Conservation (phyloP, 768 basidiomycete genomes). For the Amanita phalloides region DNA sequence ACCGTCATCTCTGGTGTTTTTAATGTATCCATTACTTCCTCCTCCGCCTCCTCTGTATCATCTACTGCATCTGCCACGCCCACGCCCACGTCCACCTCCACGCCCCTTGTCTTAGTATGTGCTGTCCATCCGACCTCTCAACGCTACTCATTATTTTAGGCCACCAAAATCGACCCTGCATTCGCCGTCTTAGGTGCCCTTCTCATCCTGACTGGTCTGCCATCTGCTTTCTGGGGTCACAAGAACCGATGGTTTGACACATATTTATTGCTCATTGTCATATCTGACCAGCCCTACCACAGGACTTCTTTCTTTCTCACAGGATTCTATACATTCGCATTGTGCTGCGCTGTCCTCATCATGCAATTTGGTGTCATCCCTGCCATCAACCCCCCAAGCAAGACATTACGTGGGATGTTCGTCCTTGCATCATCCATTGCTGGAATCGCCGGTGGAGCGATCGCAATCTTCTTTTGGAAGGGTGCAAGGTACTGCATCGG, state of each 20-base stretch:
- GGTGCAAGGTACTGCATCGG: slow-evolving; percentile 75
- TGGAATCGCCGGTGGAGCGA: slow-evolving; percentile 73
- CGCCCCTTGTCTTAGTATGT: slow-evolving; percentile 30
- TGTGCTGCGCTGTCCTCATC: slow-evolving; percentile 82
- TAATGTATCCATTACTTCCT: slow-evolving; percentile 47
- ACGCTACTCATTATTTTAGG: slow-evolving; percentile 25
- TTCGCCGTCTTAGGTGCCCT: slow-evolving; percentile 85
- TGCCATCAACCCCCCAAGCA: slow-evolving; percentile 72
- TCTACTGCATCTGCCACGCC: slow-evolving; percentile 33
- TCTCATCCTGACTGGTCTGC: slow-evolving; percentile 82
- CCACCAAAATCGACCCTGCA: slow-evolving; percentile 72
- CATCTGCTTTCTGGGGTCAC: slow-evolving; percentile 86
- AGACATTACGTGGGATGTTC: slow-evolving; percentile 81
- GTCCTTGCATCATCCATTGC: slow-evolving; percentile 74
- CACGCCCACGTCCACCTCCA: slow-evolving; percentile 15
- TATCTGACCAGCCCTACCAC: slow-evolving; percentile 7
- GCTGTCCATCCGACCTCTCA: background rate
- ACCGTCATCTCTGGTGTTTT: slow-evolving; percentile 48
- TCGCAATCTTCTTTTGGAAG: slow-evolving; percentile 91
- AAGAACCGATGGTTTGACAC: slow-evolving; percentile 78
- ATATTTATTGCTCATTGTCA: slow-evolving; percentile 16
- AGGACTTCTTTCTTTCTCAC: slow-evolving; percentile 94
- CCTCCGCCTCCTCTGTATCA: slow-evolving; percentile 27
- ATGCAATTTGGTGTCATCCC: slow-evolving; percentile 79
- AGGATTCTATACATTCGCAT: slow-evolving; percentile 81